A percentile compares a stretch with the other conserved stretches of the same genome.
These are phyloP conservation scores for Planoprotostelium fungivorum DNA, from an alignment of 78 protist species.

Conservation along the genomic window DNA sequence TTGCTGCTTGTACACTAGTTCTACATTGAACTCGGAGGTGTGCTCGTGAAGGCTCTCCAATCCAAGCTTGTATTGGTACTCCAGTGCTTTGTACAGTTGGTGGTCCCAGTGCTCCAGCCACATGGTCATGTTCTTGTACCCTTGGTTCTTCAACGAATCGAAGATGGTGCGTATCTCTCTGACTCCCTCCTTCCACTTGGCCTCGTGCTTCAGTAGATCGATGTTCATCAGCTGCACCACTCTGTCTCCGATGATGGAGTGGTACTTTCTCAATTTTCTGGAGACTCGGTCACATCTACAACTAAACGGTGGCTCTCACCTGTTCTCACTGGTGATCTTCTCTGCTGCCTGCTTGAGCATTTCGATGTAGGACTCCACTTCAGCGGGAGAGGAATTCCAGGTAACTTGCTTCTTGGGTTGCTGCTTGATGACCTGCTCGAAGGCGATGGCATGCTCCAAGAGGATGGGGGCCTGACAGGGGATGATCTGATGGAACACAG, in stretches of 20 bases:
- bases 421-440: constrained; percentile 39
- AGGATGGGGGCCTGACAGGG: constrained; percentile 63
- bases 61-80: constrained; percentile 62
- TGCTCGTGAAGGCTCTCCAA: constrained; percentile 54
- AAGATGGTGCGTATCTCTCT: constrained; percentile 18
- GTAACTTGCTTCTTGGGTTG: neutral
- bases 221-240: neutral
- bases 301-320: constrained; percentile 11
- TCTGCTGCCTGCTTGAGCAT: constrained; percentile 43
- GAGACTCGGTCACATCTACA: constrained; percentile 1
- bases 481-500: constrained; percentile 55
- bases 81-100: constrained; percentile 84
- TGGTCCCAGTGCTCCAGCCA: constrained; percentile 78
- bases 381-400: constrained; percentile 33
- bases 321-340: constrained; percentile 44
- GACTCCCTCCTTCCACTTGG: constrained; percentile 43
- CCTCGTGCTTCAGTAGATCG: constrained; percentile 2
- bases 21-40: constrained; percentile 32
- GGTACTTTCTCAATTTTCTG: constrained; percentile 26
- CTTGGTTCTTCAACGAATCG: constrained; percentile 2
- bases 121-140: neutral
- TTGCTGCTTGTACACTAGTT: constrained; percentile 27
- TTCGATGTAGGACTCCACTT: constrained; percentile 30
- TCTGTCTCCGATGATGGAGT: neutral
- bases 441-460: constrained; percentile 24